Evolutionary conservation across 768 basidiomycete genomes (phyloP).

Genomic region (Naganishia kalamii): DNA sequence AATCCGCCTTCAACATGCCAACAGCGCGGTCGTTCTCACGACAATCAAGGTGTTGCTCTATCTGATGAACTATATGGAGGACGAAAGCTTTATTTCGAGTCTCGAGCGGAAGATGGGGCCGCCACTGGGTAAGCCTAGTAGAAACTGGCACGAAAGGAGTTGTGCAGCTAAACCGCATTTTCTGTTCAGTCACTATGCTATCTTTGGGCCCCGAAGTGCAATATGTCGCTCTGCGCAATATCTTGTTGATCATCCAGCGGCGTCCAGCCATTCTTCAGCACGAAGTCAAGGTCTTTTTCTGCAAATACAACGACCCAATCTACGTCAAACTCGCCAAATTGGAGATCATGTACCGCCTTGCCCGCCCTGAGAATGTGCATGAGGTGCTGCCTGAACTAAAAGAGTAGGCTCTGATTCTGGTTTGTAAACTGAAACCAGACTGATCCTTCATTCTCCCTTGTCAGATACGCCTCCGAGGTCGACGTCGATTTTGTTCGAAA

Average conservation of each 20-base stretch:
- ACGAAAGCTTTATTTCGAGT: constrained; percentile 72
- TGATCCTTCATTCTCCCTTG: not conserved
- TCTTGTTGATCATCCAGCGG: constrained; percentile 92
- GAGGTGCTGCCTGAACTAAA: constrained; percentile 91
- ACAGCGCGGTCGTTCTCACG: constrained; percentile 98
- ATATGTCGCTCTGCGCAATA: constrained; percentile 94
- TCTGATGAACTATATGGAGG: constrained; percentile 98
- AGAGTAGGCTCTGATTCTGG: constrained; percentile 57
- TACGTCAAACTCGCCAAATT: constrained; percentile 97
- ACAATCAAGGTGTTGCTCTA: constrained; percentile 92
- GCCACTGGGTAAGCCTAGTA: constrained; percentile 63
- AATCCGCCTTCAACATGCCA: constrained; percentile 91
- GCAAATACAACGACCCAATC: constrained; percentile 99
- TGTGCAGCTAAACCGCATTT: not conserved
- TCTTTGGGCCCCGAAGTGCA: constrained; percentile 98
- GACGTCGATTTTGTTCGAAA: constrained; percentile 98
- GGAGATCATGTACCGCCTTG: constrained; percentile 97
- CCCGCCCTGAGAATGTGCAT: constrained; percentile 83
- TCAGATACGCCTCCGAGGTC: constrained; percentile 92
- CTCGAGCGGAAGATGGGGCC: constrained; percentile 98
- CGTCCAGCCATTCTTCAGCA: constrained; percentile 86
- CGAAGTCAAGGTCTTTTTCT: constrained; percentile 98
- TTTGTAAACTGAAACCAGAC: not conserved
- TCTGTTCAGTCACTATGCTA: constrained; percentile 69
- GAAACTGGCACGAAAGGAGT: not conserved